Evolutionary conservation across 352 stramenopile genomes (phyloP).

Genomic region (Salisapilia sapeloensis): DNA sequence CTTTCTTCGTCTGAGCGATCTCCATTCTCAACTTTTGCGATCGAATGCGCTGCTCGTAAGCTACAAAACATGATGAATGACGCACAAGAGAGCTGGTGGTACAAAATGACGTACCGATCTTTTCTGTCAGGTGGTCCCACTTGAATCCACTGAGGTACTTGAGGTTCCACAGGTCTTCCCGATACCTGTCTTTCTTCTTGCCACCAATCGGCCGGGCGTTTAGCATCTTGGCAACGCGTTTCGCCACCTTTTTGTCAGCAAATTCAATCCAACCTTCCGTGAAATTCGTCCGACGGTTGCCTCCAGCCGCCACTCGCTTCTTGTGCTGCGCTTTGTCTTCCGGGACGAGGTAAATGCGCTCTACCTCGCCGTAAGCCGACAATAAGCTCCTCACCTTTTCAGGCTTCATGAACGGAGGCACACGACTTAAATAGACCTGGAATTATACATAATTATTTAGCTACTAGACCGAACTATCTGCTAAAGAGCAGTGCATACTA

Average conservation of each 20-base stretch:
- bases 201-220: conserved; percentile 88
- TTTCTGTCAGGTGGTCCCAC: conserved; percentile 97
- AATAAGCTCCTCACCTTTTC: conserved; percentile 91
- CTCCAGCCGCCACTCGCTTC: conserved; percentile 75
- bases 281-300: conserved; percentile 83
- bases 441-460: not conserved
- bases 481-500: conserved; percentile 9
- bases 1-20: conserved; percentile 75
- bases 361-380: conserved; percentile 84
- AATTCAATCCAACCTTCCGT: conserved; percentile 99
- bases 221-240: conserved; percentile 82
- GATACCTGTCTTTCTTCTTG: conserved; percentile 93
- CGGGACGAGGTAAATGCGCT: conserved; percentile 93
- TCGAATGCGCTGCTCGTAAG: conserved; percentile 77
- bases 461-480: not conserved
- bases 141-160: conserved; percentile 99
- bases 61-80: conserved; percentile 6
- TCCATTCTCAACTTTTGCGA: conserved; percentile 76
- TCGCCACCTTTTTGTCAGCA: conserved; percentile 92
- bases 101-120: conserved; percentile 79
- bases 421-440: conserved; percentile 87
- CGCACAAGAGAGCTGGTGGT: not conserved
- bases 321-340: conserved; percentile 90
- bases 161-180: conserved; percentile 97
- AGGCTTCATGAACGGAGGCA: conserved; percentile 95